Percentiles rank a stretch among this genome's conserved stretches.
Evolutionary conservation across 177 flowering plant species (phyloP).

Genomic region (Vitis hybrid): DNA sequence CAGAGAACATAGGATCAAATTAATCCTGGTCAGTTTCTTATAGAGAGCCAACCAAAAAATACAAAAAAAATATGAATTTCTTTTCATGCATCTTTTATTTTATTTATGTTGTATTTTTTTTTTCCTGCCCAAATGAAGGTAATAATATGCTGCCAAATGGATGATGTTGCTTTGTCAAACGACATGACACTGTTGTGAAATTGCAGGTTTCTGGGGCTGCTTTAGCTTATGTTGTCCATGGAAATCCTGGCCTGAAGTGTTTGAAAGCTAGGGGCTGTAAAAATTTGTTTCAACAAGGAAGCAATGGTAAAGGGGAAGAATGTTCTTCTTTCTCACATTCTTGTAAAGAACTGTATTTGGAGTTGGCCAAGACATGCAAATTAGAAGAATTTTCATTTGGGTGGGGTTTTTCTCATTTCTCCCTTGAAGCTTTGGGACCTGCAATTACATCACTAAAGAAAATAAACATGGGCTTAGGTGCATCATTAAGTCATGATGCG

Average conservation of each 20-base stretch:
- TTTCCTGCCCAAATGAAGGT: neutral
- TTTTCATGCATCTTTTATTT: neutral
- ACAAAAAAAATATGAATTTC: neutral
- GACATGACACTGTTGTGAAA: constrained; percentile 2
- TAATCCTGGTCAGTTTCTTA: neutral
- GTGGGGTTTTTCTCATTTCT: constrained; percentile 66
- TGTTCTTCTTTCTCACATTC: constrained; percentile 10
- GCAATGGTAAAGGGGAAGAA: constrained; percentile 12
- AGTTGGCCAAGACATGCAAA: constrained; percentile 40
- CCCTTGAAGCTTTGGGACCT: constrained; percentile 48
- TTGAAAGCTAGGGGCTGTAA: constrained; percentile 61
- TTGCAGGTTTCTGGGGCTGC: constrained; percentile 63
- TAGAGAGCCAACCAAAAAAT: neutral
- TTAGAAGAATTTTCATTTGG: constrained; percentile 65
- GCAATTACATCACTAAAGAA: constrained; percentile 43
- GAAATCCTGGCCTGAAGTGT: constrained; percentile 52
- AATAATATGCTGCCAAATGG: neutral
- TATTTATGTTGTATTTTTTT: neutral
- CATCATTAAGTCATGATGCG: constrained; percentile 49
- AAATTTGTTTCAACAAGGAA: constrained; percentile 36
- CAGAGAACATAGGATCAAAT: no score
- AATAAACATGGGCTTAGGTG: constrained; percentile 72
- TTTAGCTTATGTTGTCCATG: constrained; percentile 37
- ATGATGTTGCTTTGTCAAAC: neutral
- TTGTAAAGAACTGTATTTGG: constrained; percentile 28